Conservation (phyloP, 331 rosid genomes). For the Stylosanthes scabra region DNA sequence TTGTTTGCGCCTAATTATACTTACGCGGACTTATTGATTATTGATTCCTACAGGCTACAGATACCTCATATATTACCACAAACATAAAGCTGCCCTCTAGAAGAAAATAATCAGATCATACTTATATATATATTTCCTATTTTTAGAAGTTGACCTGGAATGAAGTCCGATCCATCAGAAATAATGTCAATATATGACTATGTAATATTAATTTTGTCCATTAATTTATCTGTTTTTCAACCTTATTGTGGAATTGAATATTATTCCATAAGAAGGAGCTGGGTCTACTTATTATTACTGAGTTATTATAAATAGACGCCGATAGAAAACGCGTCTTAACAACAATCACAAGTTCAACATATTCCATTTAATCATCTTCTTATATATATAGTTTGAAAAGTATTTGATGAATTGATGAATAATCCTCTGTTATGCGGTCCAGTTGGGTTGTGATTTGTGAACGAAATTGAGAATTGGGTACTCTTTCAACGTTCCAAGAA, state of each 20-base stretch:
- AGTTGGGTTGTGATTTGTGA: neutral
- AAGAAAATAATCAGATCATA: too few relatives aligned
- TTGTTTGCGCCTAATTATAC: neutral
- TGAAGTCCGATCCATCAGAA: too few relatives aligned
- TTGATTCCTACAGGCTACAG: neutral
- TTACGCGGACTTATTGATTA: neutral
- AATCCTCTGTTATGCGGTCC: neutral
- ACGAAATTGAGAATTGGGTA: neutral
- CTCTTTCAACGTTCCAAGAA: neutral
- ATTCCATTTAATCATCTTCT: neutral
- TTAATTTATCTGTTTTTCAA: neutral
- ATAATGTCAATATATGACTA: neutral
- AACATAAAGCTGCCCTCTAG: neutral
- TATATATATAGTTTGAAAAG: neutral
- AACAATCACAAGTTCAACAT: neutral
- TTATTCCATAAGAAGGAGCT: neutral
- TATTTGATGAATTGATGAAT: neutral
- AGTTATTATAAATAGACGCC: neutral
- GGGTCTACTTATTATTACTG: neutral
- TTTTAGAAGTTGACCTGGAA: neutral
- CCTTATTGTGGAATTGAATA: neutral
- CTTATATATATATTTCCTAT: too few relatives aligned
- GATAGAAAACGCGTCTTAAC: neutral
- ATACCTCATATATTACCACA: neutral
- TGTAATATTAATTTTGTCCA: neutral